phyloP scores from a whole-genome alignment of 768 basidiomycete species.

The Rhodocollybia butyracea region DNA sequence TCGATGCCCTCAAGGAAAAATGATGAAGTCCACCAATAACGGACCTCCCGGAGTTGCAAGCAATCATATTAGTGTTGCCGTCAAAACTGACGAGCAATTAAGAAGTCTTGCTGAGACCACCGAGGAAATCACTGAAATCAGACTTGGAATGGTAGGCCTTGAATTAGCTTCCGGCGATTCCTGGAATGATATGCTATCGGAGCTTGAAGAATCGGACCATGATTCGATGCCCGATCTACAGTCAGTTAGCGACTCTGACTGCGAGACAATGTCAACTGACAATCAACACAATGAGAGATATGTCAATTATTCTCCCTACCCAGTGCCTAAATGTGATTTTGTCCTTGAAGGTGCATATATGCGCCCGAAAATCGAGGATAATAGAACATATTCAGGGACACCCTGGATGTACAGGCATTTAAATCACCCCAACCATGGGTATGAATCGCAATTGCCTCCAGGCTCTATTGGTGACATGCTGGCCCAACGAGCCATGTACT shows the following conservation, averaged over 20 bases:
- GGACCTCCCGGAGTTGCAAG: conserved; percentile 5
- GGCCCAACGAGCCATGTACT: conserved; percentile 1
- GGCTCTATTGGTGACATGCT: not conserved
- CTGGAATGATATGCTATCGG: too few relatives aligned
- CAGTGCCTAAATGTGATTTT: too few relatives aligned
- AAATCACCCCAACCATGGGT: not conserved
- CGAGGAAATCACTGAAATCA: conserved; percentile 2
- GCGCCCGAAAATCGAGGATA: not conserved
- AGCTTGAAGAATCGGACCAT: not conserved
- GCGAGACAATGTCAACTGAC: too few relatives aligned
- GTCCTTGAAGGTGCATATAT: too few relatives aligned
- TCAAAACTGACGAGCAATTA: not conserved
- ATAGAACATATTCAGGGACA: too few relatives aligned
- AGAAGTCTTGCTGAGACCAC: not conserved
- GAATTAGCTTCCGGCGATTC: too few relatives aligned
- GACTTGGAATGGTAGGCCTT: not conserved
- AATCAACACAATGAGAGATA: not conserved
- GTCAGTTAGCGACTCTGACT: too few relatives aligned
- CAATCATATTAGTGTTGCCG: conserved; percentile 1
- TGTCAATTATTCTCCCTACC: too few relatives aligned
- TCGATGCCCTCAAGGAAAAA: conserved; percentile 7
- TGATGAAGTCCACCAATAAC: not conserved
- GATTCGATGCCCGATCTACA: not conserved
- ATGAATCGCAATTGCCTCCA: not conserved
- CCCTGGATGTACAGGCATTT: conserved; percentile 3